Percentiles rank a stretch among this genome's conserved stretches.
phyloP scores from a whole-genome alignment of 2,329 filamentous ascomycete genomes.

The Aspergillus neoniger region DNA sequence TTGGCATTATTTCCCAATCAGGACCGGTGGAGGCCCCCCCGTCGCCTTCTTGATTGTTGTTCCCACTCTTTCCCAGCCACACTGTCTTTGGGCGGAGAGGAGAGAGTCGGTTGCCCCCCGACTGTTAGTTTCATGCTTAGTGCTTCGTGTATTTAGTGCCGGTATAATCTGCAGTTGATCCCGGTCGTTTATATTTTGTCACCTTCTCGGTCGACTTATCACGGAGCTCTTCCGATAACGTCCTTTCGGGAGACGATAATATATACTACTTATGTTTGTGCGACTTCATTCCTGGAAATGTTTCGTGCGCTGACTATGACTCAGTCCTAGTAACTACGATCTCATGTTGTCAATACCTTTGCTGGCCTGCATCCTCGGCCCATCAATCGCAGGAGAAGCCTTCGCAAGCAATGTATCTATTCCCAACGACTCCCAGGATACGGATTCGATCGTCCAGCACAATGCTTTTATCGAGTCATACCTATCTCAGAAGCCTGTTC shows the following conservation, averaged over 20 bases:
- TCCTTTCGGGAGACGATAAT: not conserved
- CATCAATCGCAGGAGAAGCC: constrained; percentile 11
- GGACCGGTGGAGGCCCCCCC: not conserved
- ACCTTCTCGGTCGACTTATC: not conserved
- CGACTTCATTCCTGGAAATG: not conserved
- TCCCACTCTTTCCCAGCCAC: not conserved
- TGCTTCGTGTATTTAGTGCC: not conserved
- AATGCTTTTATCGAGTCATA: constrained; percentile 34
- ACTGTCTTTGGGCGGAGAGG: not conserved
- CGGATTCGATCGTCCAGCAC: constrained; percentile 17
- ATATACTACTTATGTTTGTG: not conserved
- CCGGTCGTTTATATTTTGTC: not conserved
- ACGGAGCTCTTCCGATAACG: not conserved
- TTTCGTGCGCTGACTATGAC: not conserved
- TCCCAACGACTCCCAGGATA: not conserved
- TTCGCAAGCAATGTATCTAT: constrained; percentile 5
- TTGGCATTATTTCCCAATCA: not conserved
- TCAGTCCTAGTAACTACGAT: not conserved
- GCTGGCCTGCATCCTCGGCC: constrained; percentile 5
- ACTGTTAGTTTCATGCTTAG: not conserved
- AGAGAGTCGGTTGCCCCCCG: not conserved
- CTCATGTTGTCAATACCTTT: constrained; percentile 7
- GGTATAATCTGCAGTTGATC: constrained; percentile 2
- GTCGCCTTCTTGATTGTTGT: not conserved
- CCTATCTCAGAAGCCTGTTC: constrained; percentile 28